phyloP scores from a whole-genome alignment of 768 basidiomycete genomes.

The Tylopilus vinaceipallidus region DNA sequence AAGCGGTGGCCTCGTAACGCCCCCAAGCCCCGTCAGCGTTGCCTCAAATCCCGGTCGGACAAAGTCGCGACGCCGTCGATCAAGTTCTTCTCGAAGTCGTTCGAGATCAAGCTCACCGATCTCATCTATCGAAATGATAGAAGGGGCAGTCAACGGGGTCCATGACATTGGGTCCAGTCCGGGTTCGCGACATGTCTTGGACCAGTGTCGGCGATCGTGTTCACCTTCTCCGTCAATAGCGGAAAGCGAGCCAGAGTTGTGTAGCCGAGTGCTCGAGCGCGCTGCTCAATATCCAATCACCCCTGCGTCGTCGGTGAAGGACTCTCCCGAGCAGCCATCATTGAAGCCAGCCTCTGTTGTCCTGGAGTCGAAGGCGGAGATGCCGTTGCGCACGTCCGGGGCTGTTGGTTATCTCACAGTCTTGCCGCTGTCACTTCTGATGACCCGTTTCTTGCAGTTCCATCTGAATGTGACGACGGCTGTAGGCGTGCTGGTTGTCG shows the following conservation, averaged over 20 bases:
- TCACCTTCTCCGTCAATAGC: conserved; percentile 31
- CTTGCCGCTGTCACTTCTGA: conserved; percentile 12
- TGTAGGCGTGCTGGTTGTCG: conserved; percentile 61
- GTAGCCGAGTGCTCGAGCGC: conserved; percentile 15
- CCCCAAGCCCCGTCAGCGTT: conserved; percentile 72
- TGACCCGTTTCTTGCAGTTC: conserved; percentile 26
- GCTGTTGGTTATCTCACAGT: conserved; percentile 29
- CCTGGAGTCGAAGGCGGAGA: conserved; percentile 17
- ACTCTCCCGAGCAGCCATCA: conserved; percentile 25
- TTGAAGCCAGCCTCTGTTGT: conserved; percentile 8
- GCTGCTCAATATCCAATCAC: conserved; percentile 30
- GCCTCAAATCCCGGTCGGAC: conserved; percentile 56
- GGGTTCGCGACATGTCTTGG: conserved; percentile 25
- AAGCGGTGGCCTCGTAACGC: conserved; percentile 61
- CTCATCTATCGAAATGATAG: conserved; percentile 34
- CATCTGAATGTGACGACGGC: conserved; percentile 44
- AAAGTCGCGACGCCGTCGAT: conserved; percentile 41
- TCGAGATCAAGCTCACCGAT: conserved; percentile 37
- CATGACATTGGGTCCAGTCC: conserved; percentile 17
- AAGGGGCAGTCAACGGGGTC: conserved; percentile 22
- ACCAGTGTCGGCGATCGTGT: conserved; percentile 24
- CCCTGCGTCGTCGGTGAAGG: conserved; percentile 31
- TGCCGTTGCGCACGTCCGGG: conserved; percentile 21
- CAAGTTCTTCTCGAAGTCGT: conserved; percentile 40
- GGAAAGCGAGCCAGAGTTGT: conserved; percentile 31